Evolutionary conservation across 495 filamentous ascomycete species (phyloP).

Genomic region (Bacidia rubella): DNA sequence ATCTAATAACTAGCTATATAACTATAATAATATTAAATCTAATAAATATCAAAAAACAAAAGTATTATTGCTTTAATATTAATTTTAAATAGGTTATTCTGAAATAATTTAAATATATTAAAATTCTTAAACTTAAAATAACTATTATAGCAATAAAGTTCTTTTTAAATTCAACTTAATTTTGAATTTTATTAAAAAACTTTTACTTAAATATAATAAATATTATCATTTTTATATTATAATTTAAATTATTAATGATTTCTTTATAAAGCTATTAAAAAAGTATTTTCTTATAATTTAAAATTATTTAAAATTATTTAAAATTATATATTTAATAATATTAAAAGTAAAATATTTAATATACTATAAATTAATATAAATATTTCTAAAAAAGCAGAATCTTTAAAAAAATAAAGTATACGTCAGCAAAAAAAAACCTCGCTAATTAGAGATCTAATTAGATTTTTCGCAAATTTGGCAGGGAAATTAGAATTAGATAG

Average conservation of each 20-base stretch:
- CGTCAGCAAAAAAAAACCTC: no score
- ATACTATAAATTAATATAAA: no score
- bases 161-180: background rate
- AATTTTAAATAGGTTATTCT: background rate
- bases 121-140: background rate
- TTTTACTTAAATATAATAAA: background rate
- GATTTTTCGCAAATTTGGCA: no score
- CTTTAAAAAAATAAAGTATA: no score
- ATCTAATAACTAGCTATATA: background rate
- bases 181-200: background rate
- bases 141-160: background rate
- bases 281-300: no score
- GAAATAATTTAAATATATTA: background rate
- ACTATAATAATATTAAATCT: background rate
- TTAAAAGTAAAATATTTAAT: no score
- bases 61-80: background rate
- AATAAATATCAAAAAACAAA: background rate
- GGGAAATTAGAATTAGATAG: no score
- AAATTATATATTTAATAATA: no score
- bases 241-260: background rate
- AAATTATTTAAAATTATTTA: no score
- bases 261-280: background rate
- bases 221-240: background rate
- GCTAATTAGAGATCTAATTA: no score
- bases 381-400: no score